Conservation (phyloP, 1,284 basidiomycete species). For the Vanrija sp. region DNA sequence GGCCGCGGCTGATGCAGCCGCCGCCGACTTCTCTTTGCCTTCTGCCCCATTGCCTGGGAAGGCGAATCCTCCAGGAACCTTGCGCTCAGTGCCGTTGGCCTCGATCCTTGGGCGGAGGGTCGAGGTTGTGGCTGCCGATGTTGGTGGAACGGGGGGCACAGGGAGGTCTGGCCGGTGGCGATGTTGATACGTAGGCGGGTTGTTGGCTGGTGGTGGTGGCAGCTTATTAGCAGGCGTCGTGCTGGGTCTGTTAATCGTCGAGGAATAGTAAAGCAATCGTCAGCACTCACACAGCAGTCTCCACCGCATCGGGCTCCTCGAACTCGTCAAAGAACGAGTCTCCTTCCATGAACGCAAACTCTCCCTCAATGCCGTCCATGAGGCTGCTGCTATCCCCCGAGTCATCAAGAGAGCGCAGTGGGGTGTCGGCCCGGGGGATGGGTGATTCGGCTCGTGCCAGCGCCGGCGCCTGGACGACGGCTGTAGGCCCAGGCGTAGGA, state of each 20-base stretch:
- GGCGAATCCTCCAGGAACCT: slow-evolving; percentile 7
- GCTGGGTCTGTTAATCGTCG: neutral
- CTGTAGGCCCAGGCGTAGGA: neutral
- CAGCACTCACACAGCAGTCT: slow-evolving; percentile 13
- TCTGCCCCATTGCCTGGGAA: neutral
- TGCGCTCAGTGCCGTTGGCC: too few species aligned
- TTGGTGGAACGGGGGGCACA: neutral
- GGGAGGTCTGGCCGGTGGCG: slow-evolving; percentile 38
- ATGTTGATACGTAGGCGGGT: slow-evolving; percentile 31
- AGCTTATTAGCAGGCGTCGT: neutral
- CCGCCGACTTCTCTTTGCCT: neutral
- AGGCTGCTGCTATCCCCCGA: slow-evolving; percentile 8
- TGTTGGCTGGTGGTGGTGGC: neutral
- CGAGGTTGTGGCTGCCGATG: neutral
- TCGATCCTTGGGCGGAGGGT: too few species aligned
- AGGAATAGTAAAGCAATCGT: neutral
- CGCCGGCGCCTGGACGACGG: neutral
- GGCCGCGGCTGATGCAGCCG: slow-evolving; percentile 3
- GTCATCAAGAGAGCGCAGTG: slow-evolving; percentile 26
- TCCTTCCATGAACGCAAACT: slow-evolving; percentile 24
- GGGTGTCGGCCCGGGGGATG: neutral
- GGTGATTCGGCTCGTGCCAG: neutral
- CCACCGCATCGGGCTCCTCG: slow-evolving; percentile 11
- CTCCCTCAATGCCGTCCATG: slow-evolving; percentile 23
- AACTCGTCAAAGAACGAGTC: slow-evolving; percentile 31